Conservation (phyloP, 495 filamentous ascomycete genomes). For the Terfezia claveryi region DNA sequence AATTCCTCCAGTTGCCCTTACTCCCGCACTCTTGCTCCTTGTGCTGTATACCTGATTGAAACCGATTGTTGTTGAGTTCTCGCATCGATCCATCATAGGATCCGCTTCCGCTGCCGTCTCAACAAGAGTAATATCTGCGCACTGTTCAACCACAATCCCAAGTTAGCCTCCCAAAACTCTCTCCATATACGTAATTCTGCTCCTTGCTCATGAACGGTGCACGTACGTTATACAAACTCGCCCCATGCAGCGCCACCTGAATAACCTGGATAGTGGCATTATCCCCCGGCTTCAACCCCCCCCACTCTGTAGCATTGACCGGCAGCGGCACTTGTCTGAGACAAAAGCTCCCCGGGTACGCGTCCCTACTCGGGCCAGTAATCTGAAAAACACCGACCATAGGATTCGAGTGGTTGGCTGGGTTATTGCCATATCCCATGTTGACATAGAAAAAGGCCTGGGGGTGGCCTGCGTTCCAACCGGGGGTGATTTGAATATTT, state of each 20-base stretch:
- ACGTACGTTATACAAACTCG: constrained; percentile 74
- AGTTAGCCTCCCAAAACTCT: background rate
- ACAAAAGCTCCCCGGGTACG: constrained; percentile 74
- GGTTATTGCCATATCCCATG: constrained; percentile 61
- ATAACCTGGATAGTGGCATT: constrained; percentile 90
- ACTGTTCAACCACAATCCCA: constrained; percentile 30
- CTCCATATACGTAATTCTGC: constrained; percentile 5
- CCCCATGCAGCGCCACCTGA: constrained; percentile 74
- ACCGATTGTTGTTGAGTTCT: constrained; percentile 37
- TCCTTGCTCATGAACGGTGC: background rate
- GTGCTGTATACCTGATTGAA: constrained; percentile 42
- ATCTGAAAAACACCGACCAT: constrained; percentile 76
- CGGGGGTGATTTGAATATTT: constrained; percentile 61
- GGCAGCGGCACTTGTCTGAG: constrained; percentile 80
- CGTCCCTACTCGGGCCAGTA: constrained; percentile 54
- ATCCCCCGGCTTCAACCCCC: constrained; percentile 46
- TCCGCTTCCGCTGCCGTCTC: constrained; percentile 35
- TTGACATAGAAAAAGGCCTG: constrained; percentile 85
- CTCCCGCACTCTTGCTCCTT: background rate
- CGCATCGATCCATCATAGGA: constrained; percentile 42
- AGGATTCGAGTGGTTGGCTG: constrained; percentile 69
- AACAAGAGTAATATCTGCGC: constrained; percentile 64
- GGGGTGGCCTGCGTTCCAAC: constrained; percentile 85
- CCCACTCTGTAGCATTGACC: constrained; percentile 29
- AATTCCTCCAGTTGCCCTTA: background rate